Evolutionary conservation across 345 rosid genomes (phyloP), one percentile per base, ranked within the genome.

Genomic region (Anacardium occidentale): DNA sequence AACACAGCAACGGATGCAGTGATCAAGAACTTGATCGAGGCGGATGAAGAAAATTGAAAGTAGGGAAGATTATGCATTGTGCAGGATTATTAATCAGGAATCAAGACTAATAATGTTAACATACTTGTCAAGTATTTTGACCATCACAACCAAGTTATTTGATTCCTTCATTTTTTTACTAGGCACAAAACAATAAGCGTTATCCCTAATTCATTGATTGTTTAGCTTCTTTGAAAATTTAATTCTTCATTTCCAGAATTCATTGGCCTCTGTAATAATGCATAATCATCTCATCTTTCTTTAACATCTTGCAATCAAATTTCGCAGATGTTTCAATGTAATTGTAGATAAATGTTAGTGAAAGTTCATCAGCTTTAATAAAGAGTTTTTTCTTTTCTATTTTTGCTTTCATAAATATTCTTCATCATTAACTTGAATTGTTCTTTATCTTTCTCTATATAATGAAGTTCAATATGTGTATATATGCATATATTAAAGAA

Each of bases 1-100:
- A 76, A 52, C 14, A 78, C 44, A 47, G 87, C 98, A 2, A 81
- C 95, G 13, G 90, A 88, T 59, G 98, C 97, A 10, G 84, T 94
- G 15, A 40, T 81, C 12, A 66, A 82, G 79, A 92, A 88, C 76
- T 70, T 91, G 80, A 67, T 86, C 9, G 95, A 88, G 72, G 80
- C 78, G 52, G 95, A 89, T 7, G 87, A 74, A 18, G 85, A 67
- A 57, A 14, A 60, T 48, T 25, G 70, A 34, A 62, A 47, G 55
- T 52, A 55, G 69, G 73, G 74, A 71, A 13, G 62, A 10, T 42
- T 42, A 51, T 70, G 65, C 77, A 18, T 67, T 62, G 56, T 65
- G 66, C 68, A 74, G 72, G 67, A 59, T 61, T 34, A 55, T 29
- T 53, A 76, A 75, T 25, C 51, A 26, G 58, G 47, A 64, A 75